These are phyloP conservation scores for Talaromyces funiculosus DNA, from an alignment of 2,329 filamentous ascomycete genomes.

Conservation along the genomic window DNA sequence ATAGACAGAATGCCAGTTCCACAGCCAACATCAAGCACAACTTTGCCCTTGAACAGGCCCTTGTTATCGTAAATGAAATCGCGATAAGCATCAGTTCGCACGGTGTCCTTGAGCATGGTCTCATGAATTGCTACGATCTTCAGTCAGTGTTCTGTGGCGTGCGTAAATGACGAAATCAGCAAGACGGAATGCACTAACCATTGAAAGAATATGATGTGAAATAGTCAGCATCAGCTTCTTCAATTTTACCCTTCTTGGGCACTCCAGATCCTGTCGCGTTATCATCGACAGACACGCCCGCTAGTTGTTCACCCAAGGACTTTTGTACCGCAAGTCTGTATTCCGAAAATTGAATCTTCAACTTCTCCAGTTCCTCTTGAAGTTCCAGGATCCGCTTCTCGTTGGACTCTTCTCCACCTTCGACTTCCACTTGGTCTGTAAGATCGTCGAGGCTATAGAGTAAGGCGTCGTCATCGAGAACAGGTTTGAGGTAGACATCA, in stretches of 20 bases:
- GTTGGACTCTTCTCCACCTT: slow-evolving; percentile 24
- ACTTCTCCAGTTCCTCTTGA: slow-evolving; percentile 55
- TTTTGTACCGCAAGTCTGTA: slow-evolving; percentile 62
- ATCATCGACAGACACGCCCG: slow-evolving; percentile 36
- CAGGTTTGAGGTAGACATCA: slow-evolving; percentile 75
- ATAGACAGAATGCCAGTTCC: slow-evolving; percentile 79
- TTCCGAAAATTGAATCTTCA: slow-evolving; percentile 58
- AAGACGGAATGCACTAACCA: slow-evolving; percentile 45
- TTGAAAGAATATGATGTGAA: slow-evolving; percentile 63
- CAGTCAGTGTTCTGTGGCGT: background rate
- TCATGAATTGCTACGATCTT: slow-evolving; percentile 72
- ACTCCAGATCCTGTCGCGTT: background rate
- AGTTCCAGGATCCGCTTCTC: slow-evolving; percentile 53
- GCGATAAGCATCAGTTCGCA: slow-evolving; percentile 85
- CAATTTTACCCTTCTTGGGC: slow-evolving; percentile 12
- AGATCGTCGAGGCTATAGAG: slow-evolving; percentile 84
- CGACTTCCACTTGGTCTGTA: slow-evolving; percentile 35
- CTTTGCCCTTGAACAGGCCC: slow-evolving; percentile 55
- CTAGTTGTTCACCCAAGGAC: slow-evolving; percentile 62
- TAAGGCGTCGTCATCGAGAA: slow-evolving; percentile 81
- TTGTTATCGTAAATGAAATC: slow-evolving; percentile 58
- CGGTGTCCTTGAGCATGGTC: slow-evolving; percentile 85
- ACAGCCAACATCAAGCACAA: slow-evolving; percentile 80
- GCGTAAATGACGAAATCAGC: background rate
- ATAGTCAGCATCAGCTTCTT: slow-evolving; percentile 55